Percentiles rank a stretch among this genome's conserved stretches.
These are phyloP conservation scores for Thermomyces lanuginosus DNA, from an alignment of 2,329 filamentous ascomycete species.

Conservation along the genomic window DNA sequence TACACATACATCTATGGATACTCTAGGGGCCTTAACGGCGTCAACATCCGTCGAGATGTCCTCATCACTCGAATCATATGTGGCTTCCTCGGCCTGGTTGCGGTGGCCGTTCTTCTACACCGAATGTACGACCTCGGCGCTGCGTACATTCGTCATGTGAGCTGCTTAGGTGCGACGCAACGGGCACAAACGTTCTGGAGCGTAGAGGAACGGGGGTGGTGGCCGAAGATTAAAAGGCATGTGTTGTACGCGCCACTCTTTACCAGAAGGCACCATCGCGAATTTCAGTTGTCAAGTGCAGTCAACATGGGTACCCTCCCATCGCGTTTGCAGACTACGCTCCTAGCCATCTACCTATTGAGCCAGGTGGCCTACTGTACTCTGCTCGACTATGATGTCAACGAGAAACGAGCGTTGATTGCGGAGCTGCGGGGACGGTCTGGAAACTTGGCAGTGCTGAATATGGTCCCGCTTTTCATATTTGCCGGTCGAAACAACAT, in stretches of 20 bases:
- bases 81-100: conserved; percentile 17
- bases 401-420: conserved; percentile 40
- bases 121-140: conserved; percentile 29
- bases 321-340: conserved; percentile 56
- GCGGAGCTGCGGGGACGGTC: conserved; percentile 76
- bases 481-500: conserved; percentile 89
- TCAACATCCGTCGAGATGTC: conserved; percentile 24
- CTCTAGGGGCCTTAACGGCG: conserved; percentile 23
- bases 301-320: conserved; percentile 62
- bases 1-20: conserved; percentile 26
- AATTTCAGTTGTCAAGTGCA: conserved; percentile 51
- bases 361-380: conserved; percentile 62
- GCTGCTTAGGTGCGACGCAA: conserved; percentile 20
- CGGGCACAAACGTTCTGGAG: conserved; percentile 31
- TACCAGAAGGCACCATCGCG: conserved; percentile 59
- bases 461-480: conserved; percentile 81
- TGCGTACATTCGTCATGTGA: conserved; percentile 29
- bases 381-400: conserved; percentile 27
- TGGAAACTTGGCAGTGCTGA: conserved; percentile 68
- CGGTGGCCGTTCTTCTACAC: conserved; percentile 23
- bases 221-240: conserved; percentile 31
- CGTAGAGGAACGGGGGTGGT: conserved; percentile 24
- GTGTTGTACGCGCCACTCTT: conserved; percentile 48
- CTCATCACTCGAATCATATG: conserved; percentile 26
- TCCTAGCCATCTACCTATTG: conserved; percentile 50